Evolutionary conservation across 106 monocot species (phyloP).

Genomic region (Phalaenopsis equestris): DNA sequence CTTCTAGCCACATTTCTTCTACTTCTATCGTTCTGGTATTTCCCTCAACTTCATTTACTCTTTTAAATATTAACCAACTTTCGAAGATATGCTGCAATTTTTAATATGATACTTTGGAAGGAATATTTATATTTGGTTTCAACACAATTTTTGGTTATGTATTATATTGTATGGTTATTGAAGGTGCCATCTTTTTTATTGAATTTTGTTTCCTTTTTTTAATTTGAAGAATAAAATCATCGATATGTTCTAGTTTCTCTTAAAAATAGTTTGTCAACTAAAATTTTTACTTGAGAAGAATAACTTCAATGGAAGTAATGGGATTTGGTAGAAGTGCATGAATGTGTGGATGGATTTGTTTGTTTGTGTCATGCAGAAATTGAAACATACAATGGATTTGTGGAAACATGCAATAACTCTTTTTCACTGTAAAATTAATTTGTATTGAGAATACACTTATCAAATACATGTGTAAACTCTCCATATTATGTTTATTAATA

Average conservation of each 20-base stretch:
- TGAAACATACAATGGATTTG: not conserved
- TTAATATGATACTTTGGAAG: not conserved
- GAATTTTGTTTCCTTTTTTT: not conserved
- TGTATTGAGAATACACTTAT: not conserved
- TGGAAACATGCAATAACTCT: not conserved
- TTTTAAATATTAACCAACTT: not conserved
- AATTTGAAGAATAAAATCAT: not conserved
- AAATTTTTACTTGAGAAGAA: not conserved
- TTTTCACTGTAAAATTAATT: not conserved
- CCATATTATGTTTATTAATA: not conserved
- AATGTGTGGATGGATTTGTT: too few relatives aligned
- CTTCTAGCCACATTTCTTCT: constrained; percentile 89
- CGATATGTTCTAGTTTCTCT: not conserved
- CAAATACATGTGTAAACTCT: not conserved
- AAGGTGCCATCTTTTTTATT: not conserved
- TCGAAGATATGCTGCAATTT: not conserved
- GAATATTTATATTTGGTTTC: not conserved
- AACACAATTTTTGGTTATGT: not conserved
- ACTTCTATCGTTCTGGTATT: constrained; percentile 90
- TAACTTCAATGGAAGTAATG: not conserved
- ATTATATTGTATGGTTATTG: not conserved
- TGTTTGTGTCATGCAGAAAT: not conserved
- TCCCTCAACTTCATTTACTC: constrained; percentile 1
- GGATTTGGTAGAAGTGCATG: not conserved
- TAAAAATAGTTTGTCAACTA: not conserved